Evolutionary conservation across 1,139 yeast genomes (phyloP).

Genomic region (Taphrina deformans): DNA sequence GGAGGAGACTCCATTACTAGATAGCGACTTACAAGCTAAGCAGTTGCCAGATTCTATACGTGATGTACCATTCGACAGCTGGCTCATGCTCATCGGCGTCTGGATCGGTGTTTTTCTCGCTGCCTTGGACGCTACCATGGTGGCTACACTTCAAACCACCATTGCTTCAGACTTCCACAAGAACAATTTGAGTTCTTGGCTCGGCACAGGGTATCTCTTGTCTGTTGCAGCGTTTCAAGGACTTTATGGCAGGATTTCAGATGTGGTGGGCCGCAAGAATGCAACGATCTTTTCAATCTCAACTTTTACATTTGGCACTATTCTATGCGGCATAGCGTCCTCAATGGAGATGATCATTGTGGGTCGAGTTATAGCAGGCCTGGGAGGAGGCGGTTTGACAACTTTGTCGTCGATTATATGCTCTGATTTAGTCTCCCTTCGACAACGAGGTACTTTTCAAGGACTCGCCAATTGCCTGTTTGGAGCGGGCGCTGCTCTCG

Average conservation of each 20-base stretch:
- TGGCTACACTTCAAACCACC: slow-evolving; percentile 37
- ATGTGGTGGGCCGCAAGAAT: slow-evolving; percentile 55
- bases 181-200: slow-evolving; percentile 37
- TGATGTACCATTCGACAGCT: slow-evolving; percentile 16
- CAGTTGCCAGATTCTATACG: slow-evolving; percentile 13
- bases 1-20: slow-evolving; percentile 9
- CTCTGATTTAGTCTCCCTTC: slow-evolving; percentile 54
- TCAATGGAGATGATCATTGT: slow-evolving; percentile 50
- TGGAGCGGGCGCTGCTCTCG: slow-evolving; percentile 56
- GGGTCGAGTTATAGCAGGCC: slow-evolving; percentile 55
- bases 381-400: slow-evolving; percentile 56
- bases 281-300: slow-evolving; percentile 51
- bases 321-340: slow-evolving; percentile 50
- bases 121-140: slow-evolving; percentile 38
- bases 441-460: slow-evolving; percentile 54
- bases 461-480: slow-evolving; percentile 46
- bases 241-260: slow-evolving; percentile 57
- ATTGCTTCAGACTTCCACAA: slow-evolving; percentile 37
- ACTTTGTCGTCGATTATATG: slow-evolving; percentile 53
- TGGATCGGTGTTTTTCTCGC: slow-evolving; percentile 39
- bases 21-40: neutral
- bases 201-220: slow-evolving; percentile 38
- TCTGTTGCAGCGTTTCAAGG: slow-evolving; percentile 39
- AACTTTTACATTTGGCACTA: slow-evolving; percentile 51
- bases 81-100: slow-evolving; percentile 28